phyloP scores from a whole-genome alignment of 257 asterid genomes.

The Plantago elongata region DNA sequence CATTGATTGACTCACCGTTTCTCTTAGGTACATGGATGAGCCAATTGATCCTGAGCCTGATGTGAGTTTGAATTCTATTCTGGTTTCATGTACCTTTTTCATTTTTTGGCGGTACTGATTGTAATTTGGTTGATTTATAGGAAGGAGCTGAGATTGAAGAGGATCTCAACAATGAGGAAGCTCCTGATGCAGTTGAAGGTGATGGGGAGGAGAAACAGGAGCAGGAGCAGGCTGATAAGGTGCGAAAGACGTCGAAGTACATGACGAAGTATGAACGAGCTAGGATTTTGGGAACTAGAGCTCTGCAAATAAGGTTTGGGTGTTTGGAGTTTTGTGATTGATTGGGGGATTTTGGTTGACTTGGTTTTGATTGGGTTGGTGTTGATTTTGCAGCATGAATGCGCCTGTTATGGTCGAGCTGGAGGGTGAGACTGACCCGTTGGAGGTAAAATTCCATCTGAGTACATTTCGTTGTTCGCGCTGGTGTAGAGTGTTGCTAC shows the following conservation, averaged over 20 bases:
- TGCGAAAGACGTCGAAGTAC: conserved; percentile 75
- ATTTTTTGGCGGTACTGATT: neutral
- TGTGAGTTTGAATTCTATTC: conserved; percentile 34
- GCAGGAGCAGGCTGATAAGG: conserved; percentile 56
- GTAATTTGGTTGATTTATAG: conserved; percentile 25
- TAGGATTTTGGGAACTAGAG: conserved; percentile 85
- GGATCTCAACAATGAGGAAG: conserved; percentile 47
- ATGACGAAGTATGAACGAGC: conserved; percentile 97
- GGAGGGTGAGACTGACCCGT: conserved; percentile 92
- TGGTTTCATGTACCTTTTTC: neutral
- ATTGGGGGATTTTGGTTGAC: neutral
- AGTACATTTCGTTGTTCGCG: neutral
- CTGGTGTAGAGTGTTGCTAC: no score
- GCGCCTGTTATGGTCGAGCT: conserved; percentile 98
- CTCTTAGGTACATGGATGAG: conserved; percentile 69
- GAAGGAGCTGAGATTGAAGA: conserved; percentile 83
- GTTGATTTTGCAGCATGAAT: conserved; percentile 64
- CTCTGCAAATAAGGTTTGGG: conserved; percentile 77
- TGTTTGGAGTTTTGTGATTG: neutral
- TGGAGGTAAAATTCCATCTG: conserved; percentile 49
- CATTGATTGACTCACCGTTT: neutral
- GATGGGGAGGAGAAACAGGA: conserved; percentile 70
- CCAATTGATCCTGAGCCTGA: conserved; percentile 81
- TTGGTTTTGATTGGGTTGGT: conserved; percentile 1
- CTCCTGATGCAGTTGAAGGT: conserved; percentile 48